These are phyloP conservation scores for Aureobasidium sp. DNA, from an alignment of 2,329 filamentous ascomycete species.

Conservation along the genomic window DNA sequence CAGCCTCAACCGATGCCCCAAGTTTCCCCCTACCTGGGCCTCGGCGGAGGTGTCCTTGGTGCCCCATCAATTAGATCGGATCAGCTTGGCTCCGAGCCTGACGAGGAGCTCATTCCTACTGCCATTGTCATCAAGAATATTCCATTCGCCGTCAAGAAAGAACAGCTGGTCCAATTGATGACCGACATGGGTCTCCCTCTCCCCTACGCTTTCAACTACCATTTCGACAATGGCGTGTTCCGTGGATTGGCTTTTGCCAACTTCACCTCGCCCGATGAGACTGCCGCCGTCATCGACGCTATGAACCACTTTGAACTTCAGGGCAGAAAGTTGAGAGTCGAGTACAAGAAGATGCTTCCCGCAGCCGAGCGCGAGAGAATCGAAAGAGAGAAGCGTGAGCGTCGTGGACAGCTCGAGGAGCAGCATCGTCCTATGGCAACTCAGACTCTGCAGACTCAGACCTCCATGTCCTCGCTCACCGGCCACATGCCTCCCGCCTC, in stretches of 20 bases:
- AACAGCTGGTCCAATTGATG: constrained; percentile 89
- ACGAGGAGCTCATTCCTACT: constrained; percentile 91
- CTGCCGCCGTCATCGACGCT: constrained; percentile 80
- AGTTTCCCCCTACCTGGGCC: constrained; percentile 38
- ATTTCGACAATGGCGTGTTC: constrained; percentile 98
- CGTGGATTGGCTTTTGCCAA: constrained; percentile 94
- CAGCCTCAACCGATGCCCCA: constrained; percentile 39
- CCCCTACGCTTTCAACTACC: constrained; percentile 98
- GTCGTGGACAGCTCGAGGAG: constrained; percentile 91
- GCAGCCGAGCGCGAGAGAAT: constrained; percentile 91
- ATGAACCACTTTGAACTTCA: constrained; percentile 96
- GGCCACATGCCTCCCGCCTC: constrained; percentile 56
- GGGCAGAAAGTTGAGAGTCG: constrained; percentile 86
- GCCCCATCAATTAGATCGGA: constrained; percentile 37
- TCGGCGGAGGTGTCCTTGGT: constrained; percentile 25
- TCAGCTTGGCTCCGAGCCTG: constrained; percentile 46
- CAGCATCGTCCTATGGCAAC: constrained; percentile 71
- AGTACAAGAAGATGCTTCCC: constrained; percentile 99
- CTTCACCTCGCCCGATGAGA: constrained; percentile 93
- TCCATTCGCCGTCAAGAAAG: constrained; percentile 95
- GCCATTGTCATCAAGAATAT: constrained; percentile 99
- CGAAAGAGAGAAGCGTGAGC: constrained; percentile 92
- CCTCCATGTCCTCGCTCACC: constrained; percentile 74
- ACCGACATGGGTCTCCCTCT: constrained; percentile 87
- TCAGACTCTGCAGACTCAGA: constrained; percentile 69